phyloP scores from a whole-genome alignment of 2,329 filamentous ascomycete genomes.

The Sordariomycetes sp. region DNA sequence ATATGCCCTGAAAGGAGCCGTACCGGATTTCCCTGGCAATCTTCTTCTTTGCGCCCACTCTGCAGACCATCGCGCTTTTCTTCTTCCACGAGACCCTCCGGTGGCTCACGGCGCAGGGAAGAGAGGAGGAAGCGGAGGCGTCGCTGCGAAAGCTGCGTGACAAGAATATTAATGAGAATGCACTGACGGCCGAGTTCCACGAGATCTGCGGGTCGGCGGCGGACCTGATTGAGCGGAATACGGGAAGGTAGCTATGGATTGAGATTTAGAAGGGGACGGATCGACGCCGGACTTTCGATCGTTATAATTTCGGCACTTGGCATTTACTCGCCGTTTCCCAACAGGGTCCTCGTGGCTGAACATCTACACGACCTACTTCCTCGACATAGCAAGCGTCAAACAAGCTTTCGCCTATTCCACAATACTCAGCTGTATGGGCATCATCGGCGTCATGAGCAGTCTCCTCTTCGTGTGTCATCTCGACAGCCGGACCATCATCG shows the following conservation, averaged over 20 bases:
- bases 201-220: constrained; percentile 15
- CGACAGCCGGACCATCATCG: constrained; percentile 16
- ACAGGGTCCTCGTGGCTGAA: constrained; percentile 17
- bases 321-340: no score
- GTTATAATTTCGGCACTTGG: constrained; percentile 17
- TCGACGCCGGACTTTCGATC: constrained; percentile 14
- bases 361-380: constrained; percentile 18
- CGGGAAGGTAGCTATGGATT: constrained; percentile 13
- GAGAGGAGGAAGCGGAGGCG: constrained; percentile 14
- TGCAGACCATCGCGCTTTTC: constrained; percentile 16
- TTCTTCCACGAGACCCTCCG: constrained; percentile 23
- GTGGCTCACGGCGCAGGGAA: constrained; percentile 23
- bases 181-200: constrained; percentile 16
- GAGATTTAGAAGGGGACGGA: constrained; percentile 19
- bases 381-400: constrained; percentile 16
- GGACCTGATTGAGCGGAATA: constrained; percentile 13
- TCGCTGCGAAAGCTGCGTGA: constrained; percentile 12
- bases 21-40: constrained; percentile 13
- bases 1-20: constrained; percentile 7
- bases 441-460: constrained; percentile 16
- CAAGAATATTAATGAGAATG: constrained; percentile 12
- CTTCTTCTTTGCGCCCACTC: constrained; percentile 16
- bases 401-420: constrained; percentile 18
- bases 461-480: constrained; percentile 15
- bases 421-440: constrained; percentile 19